Evolutionary conservation across 2,329 filamentous ascomycete species (phyloP).

Genomic region (Periconia macrospinosa): DNA sequence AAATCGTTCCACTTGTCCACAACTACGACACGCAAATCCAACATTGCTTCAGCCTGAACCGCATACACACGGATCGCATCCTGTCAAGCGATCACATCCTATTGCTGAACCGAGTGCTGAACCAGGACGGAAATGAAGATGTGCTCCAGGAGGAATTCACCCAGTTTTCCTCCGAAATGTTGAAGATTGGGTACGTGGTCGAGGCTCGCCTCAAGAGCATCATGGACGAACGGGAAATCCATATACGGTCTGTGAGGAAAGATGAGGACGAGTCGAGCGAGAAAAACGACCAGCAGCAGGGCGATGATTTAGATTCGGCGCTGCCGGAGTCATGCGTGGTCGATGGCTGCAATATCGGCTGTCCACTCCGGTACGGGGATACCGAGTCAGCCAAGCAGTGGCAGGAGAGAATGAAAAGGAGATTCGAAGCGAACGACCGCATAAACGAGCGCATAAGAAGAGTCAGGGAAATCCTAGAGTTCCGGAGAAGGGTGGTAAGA

Average conservation of each 20-base stretch:
- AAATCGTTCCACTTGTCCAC: background rate
- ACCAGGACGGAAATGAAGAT: background rate
- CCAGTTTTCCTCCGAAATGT: background rate
- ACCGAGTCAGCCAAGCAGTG: background rate
- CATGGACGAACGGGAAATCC: background rate
- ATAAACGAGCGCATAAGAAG: too few species aligned
- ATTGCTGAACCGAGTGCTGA: background rate
- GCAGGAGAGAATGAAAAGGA: background rate
- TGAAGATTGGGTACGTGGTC: background rate
- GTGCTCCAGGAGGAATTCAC: background rate
- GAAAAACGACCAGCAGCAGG: background rate
- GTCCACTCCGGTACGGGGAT: background rate
- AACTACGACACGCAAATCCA: too few species aligned
- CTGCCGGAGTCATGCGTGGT: background rate
- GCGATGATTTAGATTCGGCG: background rate
- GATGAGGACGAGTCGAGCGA: too few species aligned
- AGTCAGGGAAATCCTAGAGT: too few species aligned
- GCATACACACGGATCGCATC: background rate
- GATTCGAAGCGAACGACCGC: background rate
- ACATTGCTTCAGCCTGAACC: background rate
- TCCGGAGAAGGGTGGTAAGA: too few species aligned
- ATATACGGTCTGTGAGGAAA: background rate
- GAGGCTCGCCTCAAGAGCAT: background rate
- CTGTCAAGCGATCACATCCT: background rate
- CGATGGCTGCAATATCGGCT: background rate